Percentiles rank a stretch among this genome's conserved stretches.
These are phyloP conservation scores for Myotisia sp. DNA, from an alignment of 2,329 filamentous ascomycete species.

Conservation along the genomic window DNA sequence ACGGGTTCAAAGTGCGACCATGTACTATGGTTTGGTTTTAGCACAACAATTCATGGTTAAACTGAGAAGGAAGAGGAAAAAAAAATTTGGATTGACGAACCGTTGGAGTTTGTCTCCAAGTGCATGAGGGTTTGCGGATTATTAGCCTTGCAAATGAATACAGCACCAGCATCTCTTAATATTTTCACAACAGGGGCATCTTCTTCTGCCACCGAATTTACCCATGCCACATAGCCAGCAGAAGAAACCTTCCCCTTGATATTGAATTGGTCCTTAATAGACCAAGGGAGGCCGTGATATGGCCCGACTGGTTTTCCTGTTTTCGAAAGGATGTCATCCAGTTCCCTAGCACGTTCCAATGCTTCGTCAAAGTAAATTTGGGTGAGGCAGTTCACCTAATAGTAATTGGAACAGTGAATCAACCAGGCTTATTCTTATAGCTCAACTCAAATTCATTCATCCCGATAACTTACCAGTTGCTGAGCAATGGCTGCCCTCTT, in stretches of 20 bases:
- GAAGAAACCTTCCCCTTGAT: conserved; percentile 31
- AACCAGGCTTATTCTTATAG: too few relatives aligned
- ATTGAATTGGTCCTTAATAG: conserved; percentile 35
- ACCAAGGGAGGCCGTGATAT: conserved; percentile 30
- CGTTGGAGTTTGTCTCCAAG: conserved; percentile 49
- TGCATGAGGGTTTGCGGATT: conserved; percentile 19
- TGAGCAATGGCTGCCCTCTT: conserved; percentile 17
- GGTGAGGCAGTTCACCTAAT: conserved; percentile 48
- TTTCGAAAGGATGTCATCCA: conserved; percentile 33
- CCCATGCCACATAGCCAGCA: conserved; percentile 5
- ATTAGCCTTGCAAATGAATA: conserved; percentile 42
- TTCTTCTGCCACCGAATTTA: conserved; percentile 1
- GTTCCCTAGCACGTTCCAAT: conserved; percentile 32
- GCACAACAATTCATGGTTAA: too few relatives aligned
- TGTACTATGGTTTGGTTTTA: too few relatives aligned
- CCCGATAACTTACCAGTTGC: conserved; percentile 15
- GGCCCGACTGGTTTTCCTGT: conserved; percentile 26
- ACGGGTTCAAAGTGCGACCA: conserved; percentile 43
- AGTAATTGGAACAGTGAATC: too few relatives aligned
- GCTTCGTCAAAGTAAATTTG: conserved; percentile 44
- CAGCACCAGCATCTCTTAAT: conserved; percentile 39
- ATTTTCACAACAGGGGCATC: conserved; percentile 39
- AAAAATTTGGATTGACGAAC: too few relatives aligned
- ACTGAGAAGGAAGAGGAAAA: too few relatives aligned
- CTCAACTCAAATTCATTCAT: too few relatives aligned